Evolutionary conservation across 2,329 filamentous ascomycete species (phyloP), one percentile per base, ranked within the genome.

Genomic region (Orbilia quercus): DNA sequence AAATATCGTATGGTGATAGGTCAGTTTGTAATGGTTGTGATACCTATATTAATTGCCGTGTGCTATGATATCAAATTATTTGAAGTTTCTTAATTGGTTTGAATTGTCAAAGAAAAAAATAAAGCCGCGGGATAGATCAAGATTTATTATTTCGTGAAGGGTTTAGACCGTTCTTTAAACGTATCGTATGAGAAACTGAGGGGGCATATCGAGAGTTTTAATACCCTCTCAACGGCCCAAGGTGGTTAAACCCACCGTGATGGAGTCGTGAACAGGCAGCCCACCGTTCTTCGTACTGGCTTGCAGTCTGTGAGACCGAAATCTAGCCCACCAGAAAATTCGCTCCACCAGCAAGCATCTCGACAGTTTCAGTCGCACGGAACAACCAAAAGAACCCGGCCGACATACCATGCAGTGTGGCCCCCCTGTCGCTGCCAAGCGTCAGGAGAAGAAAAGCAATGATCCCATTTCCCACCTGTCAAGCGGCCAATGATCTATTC

Each of bases 141-240:
- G 40, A 23, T 28, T 55, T 38, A 28, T 38, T 2, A 22, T 36
- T n/a, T n/a, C n/a, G n/a, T n/a, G n/a, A n/a, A 38, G 25, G 42
- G 28, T 31, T n/a, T 57, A 38, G 12, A 38, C 25, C 22, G 22
- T 23, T 14, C 48, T 11, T 55, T 12, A 36, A 51, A 53, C 38
- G 2, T 9, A 38, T 55, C 31, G 25, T 53, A 31, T 25, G 51
- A 64, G 12, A 45, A 18, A 18, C 28, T 28, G 34, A 36, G 23
- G 54, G 64, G 69, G 69, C 47, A 60, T 66, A 73, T 73, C 69
- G 60, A 73, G 69, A 54, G 59, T 73, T 66, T 73, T 73, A 73
- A 73, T 73, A 73, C 69, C 60, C 69, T 73, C 69, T 66, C 69
- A 73, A 62, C 69, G 53, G 38, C 58, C 48, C 55, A 66, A 54